phyloP scores from a whole-genome alignment of 2,329 filamentous ascomycete genomes.

The Rhynchosporium secalis region DNA sequence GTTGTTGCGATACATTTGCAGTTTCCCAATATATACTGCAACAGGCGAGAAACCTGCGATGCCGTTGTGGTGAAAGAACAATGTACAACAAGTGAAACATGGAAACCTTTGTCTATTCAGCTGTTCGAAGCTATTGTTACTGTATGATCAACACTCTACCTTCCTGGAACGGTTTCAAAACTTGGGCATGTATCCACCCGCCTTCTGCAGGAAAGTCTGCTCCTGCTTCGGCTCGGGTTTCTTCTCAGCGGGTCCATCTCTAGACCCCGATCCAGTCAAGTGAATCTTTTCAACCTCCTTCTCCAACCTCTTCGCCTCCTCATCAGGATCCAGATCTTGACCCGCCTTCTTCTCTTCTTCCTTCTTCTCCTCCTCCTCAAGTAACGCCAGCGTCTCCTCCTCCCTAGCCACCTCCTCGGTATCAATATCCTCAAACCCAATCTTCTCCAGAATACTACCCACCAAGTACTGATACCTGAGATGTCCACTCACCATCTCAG shows the following conservation, averaged over 20 bases:
- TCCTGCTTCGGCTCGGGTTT: slow-evolving; percentile 32
- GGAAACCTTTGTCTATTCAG: neutral
- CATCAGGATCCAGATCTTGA: slow-evolving; percentile 34
- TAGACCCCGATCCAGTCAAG: slow-evolving; percentile 26
- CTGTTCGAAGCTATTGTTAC: slow-evolving; percentile 1
- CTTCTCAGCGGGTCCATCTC: slow-evolving; percentile 37
- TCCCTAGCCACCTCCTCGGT: slow-evolving; percentile 48
- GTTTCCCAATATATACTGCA: no score
- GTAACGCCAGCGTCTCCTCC: slow-evolving; percentile 45
- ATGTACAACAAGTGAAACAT: no score
- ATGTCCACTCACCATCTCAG: slow-evolving; percentile 66
- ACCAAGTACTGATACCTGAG: slow-evolving; percentile 68
- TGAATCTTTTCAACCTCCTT: slow-evolving; percentile 31
- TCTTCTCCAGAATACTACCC: slow-evolving; percentile 64
- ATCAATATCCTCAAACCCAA: slow-evolving; percentile 60
- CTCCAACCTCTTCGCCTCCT: slow-evolving; percentile 40
- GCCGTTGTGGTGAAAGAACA: no score
- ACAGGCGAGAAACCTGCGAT: no score
- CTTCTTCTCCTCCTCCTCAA: slow-evolving; percentile 47
- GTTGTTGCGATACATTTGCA: no score
- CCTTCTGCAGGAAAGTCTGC: slow-evolving; percentile 33
- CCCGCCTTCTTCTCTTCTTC: slow-evolving; percentile 35
- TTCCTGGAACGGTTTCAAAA: slow-evolving; percentile 4
- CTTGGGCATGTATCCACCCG: slow-evolving; percentile 30
- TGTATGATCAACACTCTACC: neutral